Base-by-base conservation (phyloP, 306 rosid genomes). In the Dalbergia oliveri region DNA sequence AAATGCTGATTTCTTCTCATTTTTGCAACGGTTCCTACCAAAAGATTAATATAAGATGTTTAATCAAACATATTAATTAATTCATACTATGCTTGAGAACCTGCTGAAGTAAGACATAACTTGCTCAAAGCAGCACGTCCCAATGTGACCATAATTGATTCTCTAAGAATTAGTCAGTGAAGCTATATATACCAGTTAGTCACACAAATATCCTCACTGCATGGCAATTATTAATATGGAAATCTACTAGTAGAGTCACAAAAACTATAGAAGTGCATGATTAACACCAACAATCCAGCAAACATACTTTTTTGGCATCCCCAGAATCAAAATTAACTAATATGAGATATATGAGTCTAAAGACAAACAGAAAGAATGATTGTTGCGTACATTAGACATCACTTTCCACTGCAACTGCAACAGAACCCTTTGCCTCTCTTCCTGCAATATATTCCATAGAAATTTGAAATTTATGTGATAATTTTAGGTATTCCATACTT, bases 401-500 rank as follows among this genome's bases (percentile, higher is more conserved):
- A n/a, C n/a, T n/a, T n/a, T n/a, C n/a, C n/a, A n/a, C n/a, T n/a
- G n/a, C n/a, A n/a, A n/a, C n/a, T n/a, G n/a, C n/a, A n/a, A n/a
- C n/a, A n/a, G n/a, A n/a, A n/a, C n/a, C n/a, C n/a, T n/a, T n/a
- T n/a, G n/a, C n/a, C n/a, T n/a, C n/a, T n/a, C n/a, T n/a, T n/a
- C n/a, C n/a, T n/a, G n/a, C n/a, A n/a, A n/a, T n/a, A n/a, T n/a
- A n/a, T n/a, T n/a, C n/a, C n/a, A n/a, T n/a, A n/a, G n/a, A n/a
- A n/a, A n/a, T n/a, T n/a, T n/a, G n/a, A n/a, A n/a, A 45, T 49
- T 26, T 34, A 3, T 3, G 43, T n/a, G 70, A 66, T 39, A 60
- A 45, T 44, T 31, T 66, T 72, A 21, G 81, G 75, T 68, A 77
- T 54, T 75, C 67, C 82, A 51, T 91, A 93, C 99, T 87, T 90